Evolutionary conservation across 495 filamentous ascomycete species (phyloP).

Genomic region (Jackrogersella multiformis): DNA sequence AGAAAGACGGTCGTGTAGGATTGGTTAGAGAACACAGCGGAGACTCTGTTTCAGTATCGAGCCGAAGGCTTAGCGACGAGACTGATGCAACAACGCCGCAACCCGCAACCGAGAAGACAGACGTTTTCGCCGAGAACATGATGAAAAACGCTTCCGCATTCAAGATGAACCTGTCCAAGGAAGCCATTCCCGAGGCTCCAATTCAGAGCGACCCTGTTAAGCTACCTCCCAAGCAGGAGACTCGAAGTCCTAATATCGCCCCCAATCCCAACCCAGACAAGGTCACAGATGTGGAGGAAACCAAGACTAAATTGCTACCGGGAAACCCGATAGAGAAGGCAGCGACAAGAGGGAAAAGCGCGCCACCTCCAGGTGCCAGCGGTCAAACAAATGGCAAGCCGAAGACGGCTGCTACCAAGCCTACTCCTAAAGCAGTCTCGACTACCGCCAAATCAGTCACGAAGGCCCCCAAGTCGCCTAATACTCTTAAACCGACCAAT

Average conservation of each 20-base stretch:
- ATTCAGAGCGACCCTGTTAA: slow-evolving; percentile 25
- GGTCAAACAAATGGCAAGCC: slow-evolving; percentile 27
- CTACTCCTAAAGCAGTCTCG: slow-evolving; percentile 42
- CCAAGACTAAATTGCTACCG: slow-evolving; percentile 38
- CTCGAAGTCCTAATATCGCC: slow-evolving; percentile 32
- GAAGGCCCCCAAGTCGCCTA: slow-evolving; percentile 52
- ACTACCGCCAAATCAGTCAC: slow-evolving; percentile 50
- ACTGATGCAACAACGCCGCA: slow-evolving; percentile 48
- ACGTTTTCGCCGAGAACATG: slow-evolving; percentile 46
- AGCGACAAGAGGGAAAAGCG: slow-evolving; percentile 33
- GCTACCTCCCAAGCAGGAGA: slow-evolving; percentile 26
- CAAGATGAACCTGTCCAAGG: slow-evolving; percentile 47
- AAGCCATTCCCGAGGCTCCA: slow-evolving; percentile 50
- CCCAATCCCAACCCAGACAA: slow-evolving; percentile 48
- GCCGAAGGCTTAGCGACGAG: slow-evolving; percentile 50
- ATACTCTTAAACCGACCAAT: slow-evolving; percentile 43
- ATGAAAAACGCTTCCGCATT: slow-evolving; percentile 38
- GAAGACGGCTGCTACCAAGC: slow-evolving; percentile 38
- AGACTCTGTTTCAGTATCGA: slow-evolving; percentile 51
- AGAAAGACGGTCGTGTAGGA: slow-evolving; percentile 65
- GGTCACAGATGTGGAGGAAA: slow-evolving; percentile 43
- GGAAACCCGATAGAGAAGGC: slow-evolving; percentile 42
- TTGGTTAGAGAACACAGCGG: slow-evolving; percentile 53
- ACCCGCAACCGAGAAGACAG: slow-evolving; percentile 43
- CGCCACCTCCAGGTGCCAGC: slow-evolving; percentile 19